Base-by-base conservation (phyloP, 1,284 basidiomycete species). In the Amylostereum chailletii region DNA sequence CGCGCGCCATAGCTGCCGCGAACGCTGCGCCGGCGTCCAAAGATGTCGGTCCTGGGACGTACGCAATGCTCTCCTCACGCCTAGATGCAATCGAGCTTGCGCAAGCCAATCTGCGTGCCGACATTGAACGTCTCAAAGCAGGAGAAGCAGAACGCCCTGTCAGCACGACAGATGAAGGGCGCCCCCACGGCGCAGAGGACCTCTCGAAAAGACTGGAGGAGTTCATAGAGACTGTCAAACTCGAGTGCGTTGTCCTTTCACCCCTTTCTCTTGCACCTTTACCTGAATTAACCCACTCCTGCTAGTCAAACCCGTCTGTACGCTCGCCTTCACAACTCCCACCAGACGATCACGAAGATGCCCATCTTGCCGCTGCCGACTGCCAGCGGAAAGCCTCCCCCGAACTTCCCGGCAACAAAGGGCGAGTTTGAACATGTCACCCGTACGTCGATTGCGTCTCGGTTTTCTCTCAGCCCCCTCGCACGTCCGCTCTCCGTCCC, bases 351-450 rank as follows among this genome's bases (percentile, higher is more conserved):
- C 45, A 64, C 64, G 34, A 67, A 69, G 58, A 56, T 54, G 51
- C 40, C 51, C 31, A 63, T 71, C 49, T 59, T 60, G 51, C 57
- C 66, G 11, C 61, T 62, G 3, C 53, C 60, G 11, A 62, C 62
- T 54, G 59, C 62, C 26, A 63, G 61, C 46, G 66, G 69, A 3
- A 70, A 69, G 56, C 48, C 60, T 2, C 65, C 67, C 5, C 52
- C 53, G 26, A 65, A 68, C 51, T 68, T 66, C 58, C 69, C 69
- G 19, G 62, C 56, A 3, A 70, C 69, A 2, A 65, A 67, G 57
- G 69, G 69, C 49, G 69, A 71, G 54, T 70, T 69, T 49, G 68
- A 70, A 51, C 66, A 69, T 50, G 56, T 71, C 31, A 71, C 66
- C 6, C 70, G 69, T 70, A 44, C 43, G 66, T 64, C 10, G 8